Base-by-base conservation (phyloP, 768 basidiomycete species). In the Auricularia cornea region DNA sequence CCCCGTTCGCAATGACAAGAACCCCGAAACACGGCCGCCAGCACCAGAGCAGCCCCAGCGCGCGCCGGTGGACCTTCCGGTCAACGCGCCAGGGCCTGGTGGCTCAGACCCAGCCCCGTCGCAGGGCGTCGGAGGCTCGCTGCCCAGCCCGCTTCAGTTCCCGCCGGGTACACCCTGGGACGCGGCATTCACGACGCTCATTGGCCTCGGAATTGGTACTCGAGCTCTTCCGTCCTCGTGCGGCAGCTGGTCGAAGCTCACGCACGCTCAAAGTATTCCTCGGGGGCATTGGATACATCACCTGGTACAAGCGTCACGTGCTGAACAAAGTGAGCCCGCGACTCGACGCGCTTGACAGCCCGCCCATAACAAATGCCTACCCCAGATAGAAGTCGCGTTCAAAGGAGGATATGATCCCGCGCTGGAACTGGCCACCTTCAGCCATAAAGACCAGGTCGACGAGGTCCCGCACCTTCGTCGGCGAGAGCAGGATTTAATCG, bases 231-330 rank as follows among this genome's bases (percentile, higher is more conserved):
- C 61, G 26, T 14, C 38, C 41, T 28, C 23, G 33, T 30, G 31
- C 29, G 41, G 32, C 35, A 59, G 18, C 20, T 10, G 26, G 28
- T 3, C 8, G 30, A 40, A 33, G 8, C 33, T 60, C 51, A 23
- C 35, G 33, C n/a, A n/a, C 60, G n/a, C 28, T 31, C 63, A 8
- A 65, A 87, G 84, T 87, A 6, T 88, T 92, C 68, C 69, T 83
- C 16, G 88, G 90, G 44, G 90, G 92, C 59, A 77, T 88, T 11
- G 81, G 80, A 29, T 92, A 92, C 73, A 74, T 90, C 61, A 76
- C 79, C 31, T 92, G 85, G 88, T 94, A 94, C 77, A 93, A 94
- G 74, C 82, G 79, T 67, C 85, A 87, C 67, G 93, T 94, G 23
- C 77, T 94, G 23, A 77, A 84, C 72, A 89, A 95, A 82, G 92